These are phyloP conservation scores for Talaromyces pinophilus DNA, from an alignment of 2,329 filamentous ascomycete species.

Conservation along the genomic window DNA sequence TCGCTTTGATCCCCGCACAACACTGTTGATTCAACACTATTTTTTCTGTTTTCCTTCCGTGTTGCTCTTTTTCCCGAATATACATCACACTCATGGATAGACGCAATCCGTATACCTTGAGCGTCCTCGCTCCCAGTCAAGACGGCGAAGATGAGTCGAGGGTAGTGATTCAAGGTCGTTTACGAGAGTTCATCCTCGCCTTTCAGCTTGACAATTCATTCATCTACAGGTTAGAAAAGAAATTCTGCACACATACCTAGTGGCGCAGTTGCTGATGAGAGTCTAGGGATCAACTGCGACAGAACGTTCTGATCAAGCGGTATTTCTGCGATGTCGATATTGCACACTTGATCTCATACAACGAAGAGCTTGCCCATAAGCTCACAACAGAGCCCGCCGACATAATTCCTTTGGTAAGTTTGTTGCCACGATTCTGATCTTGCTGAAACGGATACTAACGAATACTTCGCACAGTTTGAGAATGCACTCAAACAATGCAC, in stretches of 20 bases:
- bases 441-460: not conserved
- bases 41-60: not conserved
- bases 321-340: slow-evolving; percentile 97
- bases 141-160: slow-evolving; percentile 69
- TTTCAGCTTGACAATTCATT: slow-evolving; percentile 94
- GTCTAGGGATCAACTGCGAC: slow-evolving; percentile 83
- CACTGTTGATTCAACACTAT: too few relatives aligned
- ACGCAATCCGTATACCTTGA: slow-evolving; percentile 81
- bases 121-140: slow-evolving; percentile 70
- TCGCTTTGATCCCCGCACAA: slow-evolving; percentile 2
- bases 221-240: slow-evolving; percentile 73
- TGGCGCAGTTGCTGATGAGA: not conserved
- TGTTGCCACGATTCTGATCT: not conserved
- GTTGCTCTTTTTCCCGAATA: not conserved
- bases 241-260: not conserved
- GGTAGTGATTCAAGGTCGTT: slow-evolving; percentile 71
- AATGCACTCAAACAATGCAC: slow-evolving; percentile 86
- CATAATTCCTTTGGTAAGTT: slow-evolving; percentile 82
- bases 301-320: slow-evolving; percentile 91
- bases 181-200: slow-evolving; percentile 88
- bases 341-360: slow-evolving; percentile 91
- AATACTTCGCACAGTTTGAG: slow-evolving; percentile 69
- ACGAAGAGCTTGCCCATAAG: slow-evolving; percentile 89
- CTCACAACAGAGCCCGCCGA: slow-evolving; percentile 88
- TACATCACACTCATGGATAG: slow-evolving; percentile 67